Evolutionary conservation across 768 basidiomycete genomes (phyloP), one percentile per base, ranked within the genome.

Genomic region (Tylopilus sp.): DNA sequence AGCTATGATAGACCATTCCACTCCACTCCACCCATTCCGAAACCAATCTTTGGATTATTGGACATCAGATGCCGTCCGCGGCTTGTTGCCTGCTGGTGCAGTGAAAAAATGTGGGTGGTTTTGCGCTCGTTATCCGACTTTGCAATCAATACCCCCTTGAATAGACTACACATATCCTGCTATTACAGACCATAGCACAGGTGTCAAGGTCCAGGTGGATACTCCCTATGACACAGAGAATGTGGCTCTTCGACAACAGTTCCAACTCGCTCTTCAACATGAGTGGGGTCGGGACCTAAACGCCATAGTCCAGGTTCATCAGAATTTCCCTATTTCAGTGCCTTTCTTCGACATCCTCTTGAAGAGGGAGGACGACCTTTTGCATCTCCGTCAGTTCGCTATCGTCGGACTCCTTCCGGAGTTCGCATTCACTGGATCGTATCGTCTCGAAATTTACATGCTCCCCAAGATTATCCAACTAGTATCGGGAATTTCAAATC

Each of bases 91-190:
- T 3, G 35, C 26, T 2, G 21, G 25, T 15, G 6, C 17, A 13
- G n/a, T 7, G 1, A 18, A 50, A 1, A 59, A 60, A 40, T 48
- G 58, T 59, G 21, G 4, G 58, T 13, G 26, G 21, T n/a, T 28
- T 35, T 45, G 10, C 7, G 28, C 12, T 21, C 21, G 6, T 26
- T 3, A 20, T 2, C 7, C 4, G 21, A 39, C 9, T 8, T 2
- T 7, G 4, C 18, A 9, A 43, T 22, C 12, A 44, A 50, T 3
- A 2, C 15, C 13, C 8, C 4, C 33, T 25, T 26, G 25, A 15
- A 48, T 30, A 60, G 58, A 60, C 36, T 59, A 59, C 35, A 56
- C 58, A 17, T 59, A 59, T 30, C 58, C 58, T 26, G 22, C 50
- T 13, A 59, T 59, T 38, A 57, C 20, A 13, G 58, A 60, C 17